Evolutionary conservation across 176 grass and related monocot genomes (phyloP).

Genomic region (Olyra latifolia): DNA sequence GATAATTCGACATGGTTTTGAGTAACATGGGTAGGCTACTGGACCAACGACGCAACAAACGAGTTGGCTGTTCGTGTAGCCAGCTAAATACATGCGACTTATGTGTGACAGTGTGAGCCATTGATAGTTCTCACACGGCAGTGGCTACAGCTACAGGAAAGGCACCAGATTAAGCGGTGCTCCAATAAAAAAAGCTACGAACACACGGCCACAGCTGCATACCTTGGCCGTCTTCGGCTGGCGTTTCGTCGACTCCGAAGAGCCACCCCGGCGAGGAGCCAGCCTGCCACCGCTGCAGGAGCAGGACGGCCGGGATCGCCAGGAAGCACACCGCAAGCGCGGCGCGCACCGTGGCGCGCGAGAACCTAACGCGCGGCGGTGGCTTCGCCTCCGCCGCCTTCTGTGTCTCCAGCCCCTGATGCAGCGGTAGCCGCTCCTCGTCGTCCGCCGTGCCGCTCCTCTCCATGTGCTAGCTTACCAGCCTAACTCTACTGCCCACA

Average conservation of each 20-base stretch:
- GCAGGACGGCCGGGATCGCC: conserved; percentile 29
- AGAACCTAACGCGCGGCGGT: neutral
- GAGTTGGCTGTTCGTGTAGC: too few species aligned
- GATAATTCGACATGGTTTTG: too few species aligned
- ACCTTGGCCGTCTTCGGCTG: conserved; percentile 24
- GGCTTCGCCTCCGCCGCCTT: neutral
- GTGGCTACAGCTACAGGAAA: neutral
- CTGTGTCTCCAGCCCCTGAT: neutral
- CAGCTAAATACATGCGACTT: too few species aligned
- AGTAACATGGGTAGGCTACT: too few species aligned
- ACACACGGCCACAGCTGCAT: neutral
- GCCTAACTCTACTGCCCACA: neutral
- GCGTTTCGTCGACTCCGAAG: conserved; percentile 11
- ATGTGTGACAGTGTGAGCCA: too few species aligned
- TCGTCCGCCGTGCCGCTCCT: neutral
- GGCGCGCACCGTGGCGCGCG: neutral
- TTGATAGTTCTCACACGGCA: too few species aligned
- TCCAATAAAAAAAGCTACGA: neutral
- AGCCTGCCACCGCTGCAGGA: conserved; percentile 40
- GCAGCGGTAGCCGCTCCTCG: neutral
- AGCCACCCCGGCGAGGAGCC: conserved; percentile 33
- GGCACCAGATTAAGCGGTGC: neutral
- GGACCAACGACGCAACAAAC: too few species aligned
- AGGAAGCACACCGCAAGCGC: conserved; percentile 23
- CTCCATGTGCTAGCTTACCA: neutral